A percentile compares a stretch with the other conserved stretches of the same genome.
phyloP scores from a whole-genome alignment of 2,329 filamentous ascomycete genomes.

The Aspergillus alliaceus region DNA sequence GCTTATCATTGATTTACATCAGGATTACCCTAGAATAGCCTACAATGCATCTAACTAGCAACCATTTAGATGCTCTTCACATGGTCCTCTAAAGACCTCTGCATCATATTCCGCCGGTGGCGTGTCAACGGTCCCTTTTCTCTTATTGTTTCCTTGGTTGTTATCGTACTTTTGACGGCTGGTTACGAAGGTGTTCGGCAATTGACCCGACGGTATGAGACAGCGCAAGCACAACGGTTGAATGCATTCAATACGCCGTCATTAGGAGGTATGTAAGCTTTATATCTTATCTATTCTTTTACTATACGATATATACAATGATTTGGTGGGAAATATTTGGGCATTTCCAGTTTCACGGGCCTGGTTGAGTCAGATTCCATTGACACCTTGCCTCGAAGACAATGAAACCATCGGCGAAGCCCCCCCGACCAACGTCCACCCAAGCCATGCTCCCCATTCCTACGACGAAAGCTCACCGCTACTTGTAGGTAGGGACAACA shows the following conservation, averaged over 20 bases:
- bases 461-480: slow-evolving; percentile 66
- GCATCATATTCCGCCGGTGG: slow-evolving; percentile 94
- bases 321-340: slow-evolving; percentile 4
- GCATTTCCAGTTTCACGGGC: background rate
- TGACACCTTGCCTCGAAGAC: slow-evolving; percentile 31
- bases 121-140: slow-evolving; percentile 72
- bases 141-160: slow-evolving; percentile 78
- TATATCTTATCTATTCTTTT: slow-evolving; percentile 8
- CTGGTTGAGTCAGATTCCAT: slow-evolving; percentile 14
- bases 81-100: slow-evolving; percentile 90
- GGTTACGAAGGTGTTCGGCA: slow-evolving; percentile 90
- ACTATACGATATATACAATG: slow-evolving; percentile 11
- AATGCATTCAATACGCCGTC: slow-evolving; percentile 44
- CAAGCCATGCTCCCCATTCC: slow-evolving; percentile 18
- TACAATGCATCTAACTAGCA: slow-evolving; percentile 5
- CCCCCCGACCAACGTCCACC: slow-evolving; percentile 25
- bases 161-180: slow-evolving; percentile 79
- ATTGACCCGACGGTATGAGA: slow-evolving; percentile 74
- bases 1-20: slow-evolving; percentile 26
- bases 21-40: background rate
- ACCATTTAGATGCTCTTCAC: slow-evolving; percentile 87
- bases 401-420: slow-evolving; percentile 34
- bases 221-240: slow-evolving; percentile 49
- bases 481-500: slow-evolving; percentile 70
- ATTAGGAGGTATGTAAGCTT: slow-evolving; percentile 34